phyloP scores from a whole-genome alignment of 2,329 filamentous ascomycete genomes.

The Curvularia sp. region DNA sequence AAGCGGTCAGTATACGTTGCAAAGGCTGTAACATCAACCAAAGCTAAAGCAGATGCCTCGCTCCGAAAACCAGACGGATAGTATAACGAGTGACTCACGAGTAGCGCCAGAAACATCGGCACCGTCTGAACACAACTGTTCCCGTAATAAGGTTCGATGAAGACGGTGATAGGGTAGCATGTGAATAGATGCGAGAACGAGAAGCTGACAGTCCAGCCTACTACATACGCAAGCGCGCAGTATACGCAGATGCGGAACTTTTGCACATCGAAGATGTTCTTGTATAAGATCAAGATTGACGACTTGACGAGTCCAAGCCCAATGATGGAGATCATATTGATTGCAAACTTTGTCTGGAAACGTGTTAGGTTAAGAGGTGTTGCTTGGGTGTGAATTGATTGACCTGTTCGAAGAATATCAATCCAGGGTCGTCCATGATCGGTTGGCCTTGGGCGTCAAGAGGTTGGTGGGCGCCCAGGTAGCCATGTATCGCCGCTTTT shows the following conservation, averaged over 20 bases:
- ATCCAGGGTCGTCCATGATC: slow-evolving; percentile 34
- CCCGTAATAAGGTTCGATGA: slow-evolving; percentile 37
- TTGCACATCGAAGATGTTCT: slow-evolving; percentile 36
- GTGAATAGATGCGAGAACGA: slow-evolving; percentile 37
- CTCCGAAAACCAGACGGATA: not conserved
- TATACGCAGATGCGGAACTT: slow-evolving; percentile 33
- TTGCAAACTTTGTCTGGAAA: slow-evolving; percentile 35
- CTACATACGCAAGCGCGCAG: slow-evolving; percentile 28
- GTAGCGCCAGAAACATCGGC: slow-evolving; percentile 32
- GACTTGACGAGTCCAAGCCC: slow-evolving; percentile 40
- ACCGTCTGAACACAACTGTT: slow-evolving; percentile 36
- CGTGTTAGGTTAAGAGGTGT: not conserved
- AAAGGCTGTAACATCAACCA: not conserved
- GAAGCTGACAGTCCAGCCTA: slow-evolving; percentile 37
- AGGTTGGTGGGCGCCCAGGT: slow-evolving; percentile 34
- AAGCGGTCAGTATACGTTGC: slow-evolving; percentile 2
- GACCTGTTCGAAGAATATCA: slow-evolving; percentile 36
- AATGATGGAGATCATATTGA: slow-evolving; percentile 38
- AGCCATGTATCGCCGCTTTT: slow-evolving; percentile 31
- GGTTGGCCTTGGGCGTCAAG: slow-evolving; percentile 26
- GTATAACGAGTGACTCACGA: slow-evolving; percentile 18
- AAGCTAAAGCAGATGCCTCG: not conserved
- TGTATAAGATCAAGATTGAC: slow-evolving; percentile 43
- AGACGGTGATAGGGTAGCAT: slow-evolving; percentile 38
- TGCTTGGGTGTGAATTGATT: not conserved